These are phyloP conservation scores for Naganishia friedmannii DNA, from an alignment of 768 basidiomycete species.

Conservation along the genomic window DNA sequence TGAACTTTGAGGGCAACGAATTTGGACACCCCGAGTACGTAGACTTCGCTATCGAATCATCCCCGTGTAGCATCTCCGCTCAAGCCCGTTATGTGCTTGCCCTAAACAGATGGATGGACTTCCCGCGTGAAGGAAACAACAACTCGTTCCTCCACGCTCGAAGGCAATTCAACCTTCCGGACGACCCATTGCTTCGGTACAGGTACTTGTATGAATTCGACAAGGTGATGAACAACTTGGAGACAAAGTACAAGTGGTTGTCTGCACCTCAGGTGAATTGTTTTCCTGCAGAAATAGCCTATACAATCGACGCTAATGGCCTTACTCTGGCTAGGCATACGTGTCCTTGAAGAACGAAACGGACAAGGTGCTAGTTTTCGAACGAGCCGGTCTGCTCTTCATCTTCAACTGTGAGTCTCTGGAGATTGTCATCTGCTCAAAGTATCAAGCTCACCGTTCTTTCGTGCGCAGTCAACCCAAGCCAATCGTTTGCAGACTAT, in stretches of 20 bases:
- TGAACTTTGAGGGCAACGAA: constrained; percentile 97
- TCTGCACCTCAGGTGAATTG: constrained; percentile 70
- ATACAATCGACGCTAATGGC: not conserved
- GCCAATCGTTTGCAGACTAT: constrained; percentile 87
- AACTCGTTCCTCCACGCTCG: constrained; percentile 97
- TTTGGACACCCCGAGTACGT: constrained; percentile 89
- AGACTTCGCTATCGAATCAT: constrained; percentile 29
- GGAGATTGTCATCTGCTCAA: not conserved
- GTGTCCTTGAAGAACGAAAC: constrained; percentile 88
- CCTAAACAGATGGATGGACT: constrained; percentile 78
- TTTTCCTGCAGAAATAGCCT: not conserved
- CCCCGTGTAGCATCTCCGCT: not conserved
- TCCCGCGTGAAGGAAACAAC: constrained; percentile 91
- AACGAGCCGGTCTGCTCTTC: constrained; percentile 89
- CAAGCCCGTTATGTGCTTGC: not conserved
- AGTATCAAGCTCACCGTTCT: not conserved
- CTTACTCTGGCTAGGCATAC: constrained; percentile 62
- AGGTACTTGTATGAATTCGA: constrained; percentile 92
- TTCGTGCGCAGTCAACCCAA: constrained; percentile 64
- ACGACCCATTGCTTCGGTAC: constrained; percentile 83
- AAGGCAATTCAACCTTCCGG: constrained; percentile 92
- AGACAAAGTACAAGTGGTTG: constrained; percentile 80
- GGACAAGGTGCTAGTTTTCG: constrained; percentile 91
- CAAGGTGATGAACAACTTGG: constrained; percentile 80
- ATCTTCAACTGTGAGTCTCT: constrained; percentile 72